phyloP scores from a whole-genome alignment of 2,329 filamentous ascomycete species.

The Nannizziopsis barbatae region DNA sequence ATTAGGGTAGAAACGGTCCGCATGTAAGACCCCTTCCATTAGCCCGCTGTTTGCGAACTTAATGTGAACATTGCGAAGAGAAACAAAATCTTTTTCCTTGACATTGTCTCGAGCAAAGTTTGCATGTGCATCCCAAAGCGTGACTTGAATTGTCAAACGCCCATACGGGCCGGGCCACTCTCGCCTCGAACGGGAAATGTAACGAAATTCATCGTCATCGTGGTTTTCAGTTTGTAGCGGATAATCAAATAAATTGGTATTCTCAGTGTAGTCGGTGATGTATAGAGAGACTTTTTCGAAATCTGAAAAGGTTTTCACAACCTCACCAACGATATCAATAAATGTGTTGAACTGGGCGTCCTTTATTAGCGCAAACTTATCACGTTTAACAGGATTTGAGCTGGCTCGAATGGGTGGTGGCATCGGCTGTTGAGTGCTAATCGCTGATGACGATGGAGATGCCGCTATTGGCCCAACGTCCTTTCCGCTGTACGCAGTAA shows the following conservation, averaged over 20 bases:
- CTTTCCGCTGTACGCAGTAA: not conserved
- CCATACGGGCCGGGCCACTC: conserved; percentile 66
- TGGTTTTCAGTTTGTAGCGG: conserved; percentile 30
- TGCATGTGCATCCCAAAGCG: conserved; percentile 59
- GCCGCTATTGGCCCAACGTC: not conserved
- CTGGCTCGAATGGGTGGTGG: not conserved
- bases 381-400: not conserved
- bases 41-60: conserved; percentile 45
- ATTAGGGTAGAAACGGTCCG: conserved; percentile 42
- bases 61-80: conserved; percentile 60
- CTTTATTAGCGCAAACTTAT: conserved; percentile 54
- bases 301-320: conserved; percentile 48
- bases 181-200: conserved; percentile 32
- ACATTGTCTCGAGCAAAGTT: conserved; percentile 46
- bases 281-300: conserved; percentile 51
- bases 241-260: conserved; percentile 52
- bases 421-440: not conserved
- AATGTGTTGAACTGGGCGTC: conserved; percentile 49
- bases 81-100: conserved; percentile 50
- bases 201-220: conserved; percentile 48
- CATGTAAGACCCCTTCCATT: conserved; percentile 62
- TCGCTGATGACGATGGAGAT: not conserved
- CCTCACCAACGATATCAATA: conserved; percentile 59
- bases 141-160: conserved; percentile 58
- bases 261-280: conserved; percentile 72